Conservation (phyloP, 1,284 basidiomycete species). For the Ceratobasidium sp. region DNA sequence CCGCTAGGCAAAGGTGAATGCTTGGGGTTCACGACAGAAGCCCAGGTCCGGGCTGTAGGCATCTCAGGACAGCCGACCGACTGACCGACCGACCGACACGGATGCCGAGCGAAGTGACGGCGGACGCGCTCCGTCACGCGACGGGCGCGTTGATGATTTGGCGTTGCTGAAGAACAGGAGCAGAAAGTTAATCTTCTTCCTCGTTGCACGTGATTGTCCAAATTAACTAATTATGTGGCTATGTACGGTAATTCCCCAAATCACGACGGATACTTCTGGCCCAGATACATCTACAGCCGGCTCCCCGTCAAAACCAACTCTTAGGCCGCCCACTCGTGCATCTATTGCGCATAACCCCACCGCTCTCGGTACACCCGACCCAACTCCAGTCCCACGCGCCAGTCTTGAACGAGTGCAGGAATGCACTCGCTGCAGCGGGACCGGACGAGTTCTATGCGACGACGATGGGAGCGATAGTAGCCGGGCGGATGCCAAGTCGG, state of each 20-base stretch:
- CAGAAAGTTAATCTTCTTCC: no score
- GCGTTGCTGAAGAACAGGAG: no score
- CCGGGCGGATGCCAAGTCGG: background rate
- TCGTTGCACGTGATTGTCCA: no score
- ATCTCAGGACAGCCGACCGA: no score
- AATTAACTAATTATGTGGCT: no score
- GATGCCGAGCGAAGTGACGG: no score
- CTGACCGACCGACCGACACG: no score
- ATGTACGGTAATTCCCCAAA: background rate
- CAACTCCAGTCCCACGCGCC: background rate
- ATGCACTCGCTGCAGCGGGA: conserved; percentile 5
- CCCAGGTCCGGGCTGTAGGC: no score
- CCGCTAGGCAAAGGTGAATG: no score
- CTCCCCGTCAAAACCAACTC: background rate
- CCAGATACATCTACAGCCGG: background rate
- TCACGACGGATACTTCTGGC: background rate
- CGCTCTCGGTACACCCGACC: background rate
- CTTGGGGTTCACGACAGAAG: no score
- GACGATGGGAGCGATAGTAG: background rate
- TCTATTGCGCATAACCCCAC: background rate
- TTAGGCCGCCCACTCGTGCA: background rate
- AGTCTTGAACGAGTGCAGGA: background rate
- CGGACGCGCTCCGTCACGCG: no score
- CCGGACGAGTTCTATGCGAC: background rate
- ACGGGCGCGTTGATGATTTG: no score